Evolutionary conservation across 805 yeast genomes (phyloP).

Genomic region (Pichia paraexigua): DNA sequence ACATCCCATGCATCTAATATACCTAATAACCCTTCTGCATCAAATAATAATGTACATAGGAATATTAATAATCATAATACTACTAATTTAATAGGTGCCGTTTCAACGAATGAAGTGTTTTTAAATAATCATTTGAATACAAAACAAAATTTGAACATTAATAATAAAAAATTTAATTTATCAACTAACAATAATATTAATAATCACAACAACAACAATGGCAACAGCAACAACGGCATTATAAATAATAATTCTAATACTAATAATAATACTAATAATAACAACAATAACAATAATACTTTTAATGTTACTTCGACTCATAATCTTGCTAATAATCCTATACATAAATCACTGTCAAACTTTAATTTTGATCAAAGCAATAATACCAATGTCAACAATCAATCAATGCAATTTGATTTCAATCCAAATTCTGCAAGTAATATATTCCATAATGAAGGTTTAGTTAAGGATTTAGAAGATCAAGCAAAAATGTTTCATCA

Average conservation of each 20-base stretch:
- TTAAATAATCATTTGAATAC: conserved; percentile 29
- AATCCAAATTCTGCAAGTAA: not conserved
- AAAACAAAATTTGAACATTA: conserved; percentile 4
- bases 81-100: conserved; percentile 68
- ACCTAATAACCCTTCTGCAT: not conserved
- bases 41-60: not conserved
- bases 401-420: conserved; percentile 5
- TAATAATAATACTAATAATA: conserved; percentile 15
- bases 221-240: no score
- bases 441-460: conserved; percentile 3
- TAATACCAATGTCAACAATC: not conserved
- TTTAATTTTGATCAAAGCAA: conserved; percentile 18
- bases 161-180: conserved; percentile 7
- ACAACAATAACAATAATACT: not conserved
- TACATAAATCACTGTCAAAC: conserved; percentile 13
- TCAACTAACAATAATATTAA: conserved; percentile 10
- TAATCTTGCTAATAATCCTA: not conserved
- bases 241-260: no score
- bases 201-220: conserved; percentile 19
- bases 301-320: not conserved
- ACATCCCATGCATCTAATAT: not conserved
- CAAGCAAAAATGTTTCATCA: conserved; percentile 7
- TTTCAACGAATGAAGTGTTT: conserved; percentile 88
- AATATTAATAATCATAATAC: conserved; percentile 34
- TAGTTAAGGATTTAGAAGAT: conserved; percentile 6